These are phyloP conservation scores for Sarocladium kiliense DNA, from an alignment of 2,329 filamentous ascomycete species.

Conservation along the genomic window DNA sequence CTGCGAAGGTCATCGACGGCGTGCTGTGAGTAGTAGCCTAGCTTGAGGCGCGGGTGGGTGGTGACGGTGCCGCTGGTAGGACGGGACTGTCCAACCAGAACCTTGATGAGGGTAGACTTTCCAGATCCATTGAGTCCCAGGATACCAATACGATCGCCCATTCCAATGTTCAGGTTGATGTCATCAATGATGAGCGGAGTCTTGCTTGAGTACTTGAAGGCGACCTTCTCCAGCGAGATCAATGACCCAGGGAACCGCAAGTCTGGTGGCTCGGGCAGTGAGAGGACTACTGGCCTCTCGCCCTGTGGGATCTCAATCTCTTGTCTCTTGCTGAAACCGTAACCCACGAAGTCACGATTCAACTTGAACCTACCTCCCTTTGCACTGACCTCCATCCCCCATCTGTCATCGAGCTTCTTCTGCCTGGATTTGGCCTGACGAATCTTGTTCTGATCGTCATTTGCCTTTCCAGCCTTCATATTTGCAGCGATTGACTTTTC, in stretches of 20 bases:
- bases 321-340: constrained; percentile 49
- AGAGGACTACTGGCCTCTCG: constrained; percentile 51
- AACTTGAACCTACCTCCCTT: constrained; percentile 75
- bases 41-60: constrained; percentile 61
- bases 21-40: constrained; percentile 78
- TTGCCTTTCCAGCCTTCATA: constrained; percentile 68
- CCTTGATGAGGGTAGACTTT: constrained; percentile 71
- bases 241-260: constrained; percentile 71
- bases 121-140: constrained; percentile 77
- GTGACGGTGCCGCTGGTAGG: constrained; percentile 59
- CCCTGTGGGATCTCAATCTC: constrained; percentile 68
- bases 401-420: constrained; percentile 78
- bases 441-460: constrained; percentile 79
- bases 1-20: constrained; percentile 64
- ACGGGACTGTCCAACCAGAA: constrained; percentile 57
- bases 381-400: constrained; percentile 68
- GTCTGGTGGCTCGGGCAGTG: constrained; percentile 59
- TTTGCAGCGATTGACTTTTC: constrained; percentile 72
- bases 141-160: constrained; percentile 69
- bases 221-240: constrained; percentile 64
- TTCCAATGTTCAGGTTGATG: constrained; percentile 63
- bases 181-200: constrained; percentile 48
- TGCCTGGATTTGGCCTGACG: constrained; percentile 80
- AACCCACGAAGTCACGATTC: constrained; percentile 67
- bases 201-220: constrained; percentile 54